Evolutionary conservation across 257 asterid species (phyloP).

Genomic region (Solanum stenotomum): DNA sequence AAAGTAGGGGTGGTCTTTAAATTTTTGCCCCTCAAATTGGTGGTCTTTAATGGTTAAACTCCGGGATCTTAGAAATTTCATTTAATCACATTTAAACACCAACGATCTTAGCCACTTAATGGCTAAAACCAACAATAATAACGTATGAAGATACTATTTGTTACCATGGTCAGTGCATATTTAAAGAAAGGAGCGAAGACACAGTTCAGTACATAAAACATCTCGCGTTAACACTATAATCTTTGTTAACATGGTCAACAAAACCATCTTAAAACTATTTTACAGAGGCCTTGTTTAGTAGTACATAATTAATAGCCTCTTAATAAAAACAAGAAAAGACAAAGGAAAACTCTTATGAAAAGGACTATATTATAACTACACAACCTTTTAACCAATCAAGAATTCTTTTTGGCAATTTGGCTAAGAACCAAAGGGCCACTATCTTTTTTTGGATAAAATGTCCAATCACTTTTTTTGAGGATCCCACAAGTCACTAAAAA

Average conservation of each 20-base stretch:
- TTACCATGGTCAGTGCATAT: no score
- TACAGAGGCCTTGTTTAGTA: background rate
- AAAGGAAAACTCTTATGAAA: background rate
- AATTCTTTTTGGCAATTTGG: background rate
- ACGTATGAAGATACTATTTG: background rate
- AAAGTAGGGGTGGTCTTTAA: background rate
- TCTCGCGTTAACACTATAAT: background rate
- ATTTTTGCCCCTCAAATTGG: background rate
- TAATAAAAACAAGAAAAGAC: background rate
- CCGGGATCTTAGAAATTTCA: background rate
- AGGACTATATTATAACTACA: background rate
- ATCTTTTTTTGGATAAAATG: background rate
- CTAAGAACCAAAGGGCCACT: background rate
- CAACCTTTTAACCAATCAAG: background rate
- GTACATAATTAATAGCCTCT: background rate
- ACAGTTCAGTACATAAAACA: background rate
- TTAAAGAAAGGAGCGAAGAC: no score
- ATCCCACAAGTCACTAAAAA: constrained; percentile 8
- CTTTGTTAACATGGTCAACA: background rate
- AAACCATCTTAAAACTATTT: background rate
- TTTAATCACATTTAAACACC: background rate
- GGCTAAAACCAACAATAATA: background rate
- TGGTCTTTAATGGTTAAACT: background rate
- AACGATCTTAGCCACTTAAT: background rate
- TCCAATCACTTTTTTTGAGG: background rate